Evolutionary conservation across 306 rosid genomes (phyloP).

Genomic region (Rubus parviflorus): DNA sequence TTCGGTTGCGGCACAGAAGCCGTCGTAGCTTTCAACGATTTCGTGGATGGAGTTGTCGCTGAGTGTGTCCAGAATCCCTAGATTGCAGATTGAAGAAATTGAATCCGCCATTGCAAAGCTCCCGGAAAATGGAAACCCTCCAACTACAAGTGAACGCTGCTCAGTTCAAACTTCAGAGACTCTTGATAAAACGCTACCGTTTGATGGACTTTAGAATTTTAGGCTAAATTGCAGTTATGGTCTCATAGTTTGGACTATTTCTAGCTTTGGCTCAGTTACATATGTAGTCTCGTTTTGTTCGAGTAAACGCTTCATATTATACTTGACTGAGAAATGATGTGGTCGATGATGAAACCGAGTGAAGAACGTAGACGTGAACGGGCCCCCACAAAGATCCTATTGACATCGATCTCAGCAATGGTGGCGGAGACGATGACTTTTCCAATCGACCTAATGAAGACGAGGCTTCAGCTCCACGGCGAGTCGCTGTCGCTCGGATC

Average conservation of each 20-base stretch:
- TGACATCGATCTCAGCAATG: slow-evolving; percentile 72
- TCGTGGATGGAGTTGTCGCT: slow-evolving; percentile 37
- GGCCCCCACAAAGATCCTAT: slow-evolving; percentile 44
- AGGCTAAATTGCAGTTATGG: too few species aligned
- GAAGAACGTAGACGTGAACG: slow-evolving; percentile 35
- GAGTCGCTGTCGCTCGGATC: slow-evolving; percentile 56
- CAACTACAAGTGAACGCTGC: not conserved
- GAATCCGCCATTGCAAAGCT: slow-evolving; percentile 36
- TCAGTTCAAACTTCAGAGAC: not conserved
- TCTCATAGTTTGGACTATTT: too few species aligned
- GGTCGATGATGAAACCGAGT: slow-evolving; percentile 23
- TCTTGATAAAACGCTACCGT: too few species aligned
- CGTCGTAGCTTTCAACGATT: slow-evolving; percentile 48
- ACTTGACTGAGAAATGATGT: not conserved
- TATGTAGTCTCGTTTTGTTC: too few species aligned
- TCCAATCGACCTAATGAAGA: slow-evolving; percentile 79
- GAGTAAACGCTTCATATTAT: too few species aligned
- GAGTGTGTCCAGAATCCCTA: slow-evolving; percentile 51
- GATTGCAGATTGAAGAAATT: slow-evolving; percentile 36
- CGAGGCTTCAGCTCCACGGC: slow-evolving; percentile 86
- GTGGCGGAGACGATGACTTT: slow-evolving; percentile 88
- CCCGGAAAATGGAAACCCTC: not conserved
- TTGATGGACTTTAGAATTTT: too few species aligned
- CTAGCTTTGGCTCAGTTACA: too few species aligned
- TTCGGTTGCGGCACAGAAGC: slow-evolving; percentile 57